Evolutionary conservation across 2,329 filamentous ascomycete genomes (phyloP), one percentile per base, ranked within the genome.

Genomic region (Xylariomycetidae sp.): DNA sequence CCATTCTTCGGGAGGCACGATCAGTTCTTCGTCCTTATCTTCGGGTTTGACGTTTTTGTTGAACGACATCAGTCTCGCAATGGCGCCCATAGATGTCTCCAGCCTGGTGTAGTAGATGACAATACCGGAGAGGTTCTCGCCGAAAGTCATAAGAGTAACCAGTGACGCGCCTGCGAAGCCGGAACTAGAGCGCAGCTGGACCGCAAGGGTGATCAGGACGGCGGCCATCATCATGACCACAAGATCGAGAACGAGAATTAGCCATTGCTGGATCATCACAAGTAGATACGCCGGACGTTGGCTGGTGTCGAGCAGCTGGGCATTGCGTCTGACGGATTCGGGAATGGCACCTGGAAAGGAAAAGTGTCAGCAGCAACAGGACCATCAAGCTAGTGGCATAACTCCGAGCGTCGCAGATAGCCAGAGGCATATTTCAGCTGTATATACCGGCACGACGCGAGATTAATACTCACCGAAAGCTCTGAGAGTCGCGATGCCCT

Each of bases 401-500:
- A n/a, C n/a, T n/a, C n/a, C n/a, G n/a, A n/a, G n/a, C n/a, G n/a
- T n/a, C n/a, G n/a, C n/a, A n/a, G n/a, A n/a, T n/a, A n/a, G n/a
- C n/a, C n/a, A n/a, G n/a, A n/a, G n/a, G n/a, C n/a, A n/a, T n/a
- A n/a, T n/a, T n/a, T n/a, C n/a, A n/a, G n/a, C n/a, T n/a, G n/a
- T n/a, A n/a, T n/a, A n/a, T n/a, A n/a, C n/a, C n/a, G n/a, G n/a
- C n/a, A n/a, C n/a, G n/a, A n/a, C n/a, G n/a, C n/a, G n/a, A n/a
- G n/a, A n/a, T n/a, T n/a, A n/a, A n/a, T n/a, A n/a, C n/a, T n/a
- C n/a, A n/a, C 58, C 56, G 34, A 68, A 69, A 2, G 67, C 62
- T 7, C 67, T 62, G 29, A 72, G 65, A 2, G 64, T 70, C 1
- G 57, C 44, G 3, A 70, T 37, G 1, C 67, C 67, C 16, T 52